These are phyloP conservation scores for Talaromyces wortmannii DNA, from an alignment of 495 filamentous ascomycete species.

Conservation along the genomic window DNA sequence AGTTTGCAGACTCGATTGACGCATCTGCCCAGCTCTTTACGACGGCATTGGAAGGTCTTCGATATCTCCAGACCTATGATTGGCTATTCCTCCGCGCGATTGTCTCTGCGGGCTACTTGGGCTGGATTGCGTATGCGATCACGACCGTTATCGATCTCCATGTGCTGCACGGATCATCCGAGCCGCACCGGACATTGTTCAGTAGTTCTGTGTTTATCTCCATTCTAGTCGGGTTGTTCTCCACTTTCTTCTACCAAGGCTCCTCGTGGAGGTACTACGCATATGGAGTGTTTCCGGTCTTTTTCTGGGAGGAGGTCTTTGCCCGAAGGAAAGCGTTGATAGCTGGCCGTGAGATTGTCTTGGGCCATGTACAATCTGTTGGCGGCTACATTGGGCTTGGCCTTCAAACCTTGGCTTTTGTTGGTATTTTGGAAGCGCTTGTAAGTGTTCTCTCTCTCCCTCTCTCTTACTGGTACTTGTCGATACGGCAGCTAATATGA, in stretches of 20 bases:
- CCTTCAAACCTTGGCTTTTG: conserved; percentile 56
- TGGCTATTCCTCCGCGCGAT: conserved; percentile 97
- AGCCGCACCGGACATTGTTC: conserved; percentile 54
- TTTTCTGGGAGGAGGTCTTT: conserved; percentile 96
- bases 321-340: conserved; percentile 64
- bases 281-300: conserved; percentile 85
- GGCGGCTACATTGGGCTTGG: conserved; percentile 42
- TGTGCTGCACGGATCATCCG: conserved; percentile 67
- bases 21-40: conserved; percentile 70
- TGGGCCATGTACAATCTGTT: conserved; percentile 58
- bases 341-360: conserved; percentile 60
- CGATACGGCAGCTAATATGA: conserved; percentile 11
- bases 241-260: conserved; percentile 69
- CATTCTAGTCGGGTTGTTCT: conserved; percentile 64
- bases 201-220: conserved; percentile 68
- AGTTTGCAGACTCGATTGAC: conserved; percentile 67
- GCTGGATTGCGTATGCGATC: conserved; percentile 93
- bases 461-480: background rate
- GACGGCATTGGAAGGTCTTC: conserved; percentile 71
- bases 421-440: conserved; percentile 73
- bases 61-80: conserved; percentile 94
- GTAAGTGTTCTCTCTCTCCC: conserved; percentile 41
- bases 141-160: conserved; percentile 88
- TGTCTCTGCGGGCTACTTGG: conserved; percentile 87
- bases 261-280: conserved; percentile 85